Conservation (phyloP, 2,329 filamentous ascomycete species). For the Lecanicillium sp. region DNA sequence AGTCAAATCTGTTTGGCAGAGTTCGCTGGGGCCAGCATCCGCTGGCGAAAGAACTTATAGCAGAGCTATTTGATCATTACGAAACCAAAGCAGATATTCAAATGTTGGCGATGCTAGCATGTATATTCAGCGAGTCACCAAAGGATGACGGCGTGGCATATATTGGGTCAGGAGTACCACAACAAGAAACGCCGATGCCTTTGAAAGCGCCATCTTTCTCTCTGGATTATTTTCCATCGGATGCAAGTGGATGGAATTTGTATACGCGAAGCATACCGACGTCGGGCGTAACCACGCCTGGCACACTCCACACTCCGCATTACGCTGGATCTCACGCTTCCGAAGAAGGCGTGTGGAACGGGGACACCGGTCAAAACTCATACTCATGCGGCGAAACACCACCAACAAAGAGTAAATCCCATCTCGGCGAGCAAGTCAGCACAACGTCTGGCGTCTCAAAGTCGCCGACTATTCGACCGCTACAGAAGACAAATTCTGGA, state of each 20-base stretch:
- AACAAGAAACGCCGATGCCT: slow-evolving; percentile 53
- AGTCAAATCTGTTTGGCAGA: slow-evolving; percentile 39
- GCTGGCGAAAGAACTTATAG: slow-evolving; percentile 51
- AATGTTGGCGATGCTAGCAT: slow-evolving; percentile 65
- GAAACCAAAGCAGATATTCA: slow-evolving; percentile 56
- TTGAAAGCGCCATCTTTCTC: slow-evolving; percentile 61
- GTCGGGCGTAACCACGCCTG: slow-evolving; percentile 49
- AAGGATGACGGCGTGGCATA: slow-evolving; percentile 48
- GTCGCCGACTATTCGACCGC: slow-evolving; percentile 46
- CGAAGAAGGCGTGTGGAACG: slow-evolving; percentile 43
- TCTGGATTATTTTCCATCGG: slow-evolving; percentile 56
- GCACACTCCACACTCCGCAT: slow-evolving; percentile 46
- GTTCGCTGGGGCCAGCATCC: slow-evolving; percentile 63
- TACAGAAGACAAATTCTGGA: slow-evolving; percentile 46
- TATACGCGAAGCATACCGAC: slow-evolving; percentile 43
- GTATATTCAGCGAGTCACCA: slow-evolving; percentile 56
- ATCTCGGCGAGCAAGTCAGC: slow-evolving; percentile 34
- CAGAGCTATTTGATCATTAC: slow-evolving; percentile 55
- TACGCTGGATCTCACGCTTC: slow-evolving; percentile 49
- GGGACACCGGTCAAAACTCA: slow-evolving; percentile 47
- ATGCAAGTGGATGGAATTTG: slow-evolving; percentile 44
- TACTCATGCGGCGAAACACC: slow-evolving; percentile 57
- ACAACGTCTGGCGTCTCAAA: slow-evolving; percentile 46
- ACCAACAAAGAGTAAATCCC: slow-evolving; percentile 40
- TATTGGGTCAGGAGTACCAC: slow-evolving; percentile 45